Base-by-base conservation (phyloP, 2,329 filamentous ascomycete species). In the Pseudopyrenochaeta lycopersici region DNA sequence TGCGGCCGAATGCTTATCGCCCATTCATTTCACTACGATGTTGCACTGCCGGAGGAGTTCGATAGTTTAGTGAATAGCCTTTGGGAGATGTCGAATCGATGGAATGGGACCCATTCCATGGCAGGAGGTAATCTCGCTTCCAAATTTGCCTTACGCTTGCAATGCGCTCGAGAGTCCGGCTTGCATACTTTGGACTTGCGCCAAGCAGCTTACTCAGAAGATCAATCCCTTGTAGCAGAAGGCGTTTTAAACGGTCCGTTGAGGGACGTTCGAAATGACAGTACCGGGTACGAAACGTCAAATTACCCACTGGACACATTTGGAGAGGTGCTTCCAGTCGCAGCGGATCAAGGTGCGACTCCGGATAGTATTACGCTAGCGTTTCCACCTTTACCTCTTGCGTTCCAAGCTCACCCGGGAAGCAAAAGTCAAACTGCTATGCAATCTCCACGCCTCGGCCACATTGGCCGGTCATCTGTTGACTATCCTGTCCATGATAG, bases 41-140 rank as follows among this genome's bases (percentile, higher is more conserved):
- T 70, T 0, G 35, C 62, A 2, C 52, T 78, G 1, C 54, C 70
- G 0, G 44, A 49, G 0, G 72, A 70, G 3, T 71, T 80, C 15
- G 67, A 75, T 12, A 70, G 66, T 0, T 48, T 79, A 1, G 64
- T 77, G 2, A 51, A 56, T 2, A 74, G 72, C 15, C 63, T 80
- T 0, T 52, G 63, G 4, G 72, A 76, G 17, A 76, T 80, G 5
- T 74, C 77, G 0, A 58, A 62, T 4, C 67, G 77, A n/a, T 78
- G 76, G 75, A 71, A 70, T 41, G 74, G 75, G 30, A 4, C 23
- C 4, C 9, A 27, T 27, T 42, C 33, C 15, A 36, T 18, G n/a
- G 7, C 30, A 6, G 17, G 33, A 14, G 43, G 45, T 33, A 77
- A 74, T 48, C 54, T 77, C 7, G 75, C 76, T 1, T 71, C 71